Evolutionary conservation across 2,329 filamentous ascomycete species (phyloP), one percentile per base, ranked within the genome.

Genomic region (Paraphaeosphaeria minitans): DNA sequence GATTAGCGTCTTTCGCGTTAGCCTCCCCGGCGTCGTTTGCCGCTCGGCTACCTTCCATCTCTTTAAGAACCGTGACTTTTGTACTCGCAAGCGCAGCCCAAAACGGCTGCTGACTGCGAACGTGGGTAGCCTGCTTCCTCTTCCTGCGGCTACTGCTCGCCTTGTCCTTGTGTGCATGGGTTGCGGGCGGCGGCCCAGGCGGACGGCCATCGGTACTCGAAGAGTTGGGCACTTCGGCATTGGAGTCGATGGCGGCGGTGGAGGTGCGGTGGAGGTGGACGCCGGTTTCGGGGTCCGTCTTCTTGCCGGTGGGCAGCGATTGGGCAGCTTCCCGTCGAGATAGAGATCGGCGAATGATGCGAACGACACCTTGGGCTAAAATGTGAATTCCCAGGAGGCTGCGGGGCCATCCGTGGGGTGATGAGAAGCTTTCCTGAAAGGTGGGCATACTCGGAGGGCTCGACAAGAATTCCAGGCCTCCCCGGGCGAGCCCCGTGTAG

Each of bases 41-140:
- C 58, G 89, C 87, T 74, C 91, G 88, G 65, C 91, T 94, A 74
- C 96, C 86, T 78, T 84, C 82, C 75, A 82, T 85, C 81, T 78
- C 93, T 80, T 96, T 95, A 73, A 96, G 89, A 79, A 97, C 92
- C 69, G 95, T 94, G 75, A 97, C 93, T 83, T 97, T 97, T 73
- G 93, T 97, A 79, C 92, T 97, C 53, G 93, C 93, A 68, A 97
- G 85, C 49, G 93, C 93, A 64, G 93, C 92, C 93, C 93, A 97
- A 65, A 97, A 86, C 50, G 93, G 93, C 79, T 97, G 93, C 73
- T 92, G 89, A 75, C 92, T 91, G 76, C 93, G 85, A 66, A 96
- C 92, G 77, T 95, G 91, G 58, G 92, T 93, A 73, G 91, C 94
- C 79, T 96, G 92, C 80, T 95, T 94, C 79, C 90, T 87, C 80